Percentiles rank a stretch among this genome's conserved stretches.
phyloP scores from a whole-genome alignment of 345 rosid genomes.

The Anastatica hierochuntica region DNA sequence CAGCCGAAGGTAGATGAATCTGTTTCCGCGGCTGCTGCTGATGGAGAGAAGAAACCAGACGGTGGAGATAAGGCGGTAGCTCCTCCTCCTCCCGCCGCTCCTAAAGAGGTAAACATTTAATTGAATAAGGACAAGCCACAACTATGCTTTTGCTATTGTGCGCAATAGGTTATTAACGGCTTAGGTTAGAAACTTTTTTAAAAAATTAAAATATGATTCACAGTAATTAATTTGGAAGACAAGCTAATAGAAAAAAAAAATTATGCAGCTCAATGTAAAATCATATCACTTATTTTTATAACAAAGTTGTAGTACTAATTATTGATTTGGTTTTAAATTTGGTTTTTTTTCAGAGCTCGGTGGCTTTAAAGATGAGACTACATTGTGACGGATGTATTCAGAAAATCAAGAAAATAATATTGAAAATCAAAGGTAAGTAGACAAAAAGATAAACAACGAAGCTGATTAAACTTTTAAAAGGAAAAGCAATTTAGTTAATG shows the following conservation, averaged over 20 bases:
- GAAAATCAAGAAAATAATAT: slow-evolving; percentile 40
- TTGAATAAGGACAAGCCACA: not conserved
- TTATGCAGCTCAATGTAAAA: not conserved
- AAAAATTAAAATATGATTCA: no score
- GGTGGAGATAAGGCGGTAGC: slow-evolving; percentile 26
- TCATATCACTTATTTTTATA: not conserved
- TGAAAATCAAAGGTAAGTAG: slow-evolving; percentile 34
- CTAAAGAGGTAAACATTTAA: slow-evolving; percentile 14
- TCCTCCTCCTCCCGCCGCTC: slow-evolving; percentile 26
- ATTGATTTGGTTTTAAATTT: slow-evolving; percentile 5
- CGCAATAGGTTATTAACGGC: not conserved
- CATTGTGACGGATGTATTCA: slow-evolving; percentile 66
- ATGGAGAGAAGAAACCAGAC: slow-evolving; percentile 30
- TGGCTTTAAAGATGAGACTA: slow-evolving; percentile 42
- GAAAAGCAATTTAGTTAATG: not conserved
- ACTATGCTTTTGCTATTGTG: slow-evolving; percentile 2
- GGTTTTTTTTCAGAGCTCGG: slow-evolving; percentile 32
- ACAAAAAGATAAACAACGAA: no score
- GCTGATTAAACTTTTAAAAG: not conserved
- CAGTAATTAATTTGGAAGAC: not conserved
- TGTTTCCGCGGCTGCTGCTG: not conserved
- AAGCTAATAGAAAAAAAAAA: not conserved
- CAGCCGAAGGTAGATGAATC: slow-evolving; percentile 24
- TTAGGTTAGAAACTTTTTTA: not conserved
- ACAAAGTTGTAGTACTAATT: not conserved